These are phyloP conservation scores for Herpetomonas muscarum DNA, from an alignment of 208 protist species.

Conservation along the genomic window DNA sequence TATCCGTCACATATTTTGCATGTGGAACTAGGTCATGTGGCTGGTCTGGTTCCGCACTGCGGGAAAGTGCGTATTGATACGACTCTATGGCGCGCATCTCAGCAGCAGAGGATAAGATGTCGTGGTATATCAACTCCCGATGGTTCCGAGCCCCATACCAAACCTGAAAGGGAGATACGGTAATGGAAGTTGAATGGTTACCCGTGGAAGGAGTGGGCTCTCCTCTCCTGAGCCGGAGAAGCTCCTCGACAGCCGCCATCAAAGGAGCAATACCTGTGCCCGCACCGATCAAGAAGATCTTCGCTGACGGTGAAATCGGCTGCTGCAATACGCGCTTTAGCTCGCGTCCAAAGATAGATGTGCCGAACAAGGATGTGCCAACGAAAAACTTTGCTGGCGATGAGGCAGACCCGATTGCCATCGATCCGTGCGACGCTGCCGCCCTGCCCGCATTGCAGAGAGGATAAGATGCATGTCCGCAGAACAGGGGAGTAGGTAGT, in stretches of 20 bases:
- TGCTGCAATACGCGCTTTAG: constrained; percentile 19
- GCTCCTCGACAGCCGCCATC: constrained; percentile 58
- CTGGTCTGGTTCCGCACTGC: constrained; percentile 2
- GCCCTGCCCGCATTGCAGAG: constrained; percentile 15
- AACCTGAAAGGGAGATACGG: constrained; percentile 42
- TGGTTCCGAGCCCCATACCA: constrained; percentile 62
- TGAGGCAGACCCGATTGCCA: background rate
- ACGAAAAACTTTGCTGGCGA: constrained; percentile 32
- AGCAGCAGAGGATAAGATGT: constrained; percentile 39
- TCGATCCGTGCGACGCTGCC: background rate
- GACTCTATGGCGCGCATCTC: constrained; percentile 34
- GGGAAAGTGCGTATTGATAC: constrained; percentile 66
- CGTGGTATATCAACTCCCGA: constrained; percentile 66
- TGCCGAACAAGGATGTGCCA: constrained; percentile 55
- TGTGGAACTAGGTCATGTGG: background rate
- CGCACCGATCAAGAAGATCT: constrained; percentile 59
- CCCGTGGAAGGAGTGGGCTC: too few relatives aligned
- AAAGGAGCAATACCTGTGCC: constrained; percentile 81
- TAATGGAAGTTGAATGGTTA: too few relatives aligned
- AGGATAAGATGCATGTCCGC: constrained; percentile 29
- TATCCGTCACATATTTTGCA: constrained; percentile 58
- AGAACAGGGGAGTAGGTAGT: constrained; percentile 9
- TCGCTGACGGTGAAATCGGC: background rate
- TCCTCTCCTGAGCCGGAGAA: too few relatives aligned
- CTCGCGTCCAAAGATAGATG: constrained; percentile 40